Evolutionary conservation across 495 filamentous ascomycete species (phyloP).

Genomic region (Bathelium albidoporum): DNA sequence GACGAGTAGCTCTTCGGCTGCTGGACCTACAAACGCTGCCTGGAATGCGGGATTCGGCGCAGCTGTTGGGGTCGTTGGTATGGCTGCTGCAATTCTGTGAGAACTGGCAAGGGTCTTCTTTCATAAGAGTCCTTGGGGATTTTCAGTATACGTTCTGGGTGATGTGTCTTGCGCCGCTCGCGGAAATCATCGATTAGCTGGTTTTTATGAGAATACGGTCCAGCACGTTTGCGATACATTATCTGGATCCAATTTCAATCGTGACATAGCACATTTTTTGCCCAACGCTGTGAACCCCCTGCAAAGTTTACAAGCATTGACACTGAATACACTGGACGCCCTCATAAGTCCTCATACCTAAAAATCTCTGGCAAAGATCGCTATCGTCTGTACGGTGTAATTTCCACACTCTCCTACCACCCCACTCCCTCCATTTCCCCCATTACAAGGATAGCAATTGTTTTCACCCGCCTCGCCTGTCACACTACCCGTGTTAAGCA

Average conservation of each 20-base stretch:
- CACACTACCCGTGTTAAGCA: neutral
- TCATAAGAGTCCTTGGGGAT: too few species aligned
- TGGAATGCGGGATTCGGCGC: neutral
- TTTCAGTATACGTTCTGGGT: too few species aligned
- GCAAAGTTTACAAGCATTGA: neutral
- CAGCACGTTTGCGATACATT: too few species aligned
- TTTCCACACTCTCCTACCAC: conserved; percentile 12
- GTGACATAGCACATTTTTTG: neutral
- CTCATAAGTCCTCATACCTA: neutral
- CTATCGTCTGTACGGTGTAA: conserved; percentile 10
- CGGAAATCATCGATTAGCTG: too few species aligned
- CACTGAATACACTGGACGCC: neutral
- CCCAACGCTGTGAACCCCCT: neutral
- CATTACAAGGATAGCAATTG: conserved; percentile 13
- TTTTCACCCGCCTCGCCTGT: conserved; percentile 12
- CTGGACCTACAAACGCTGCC: neutral
- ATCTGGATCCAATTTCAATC: neutral
- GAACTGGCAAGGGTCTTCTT: neutral
- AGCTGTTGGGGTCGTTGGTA: neutral
- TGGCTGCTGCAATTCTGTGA: neutral
- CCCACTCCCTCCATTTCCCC: neutral
- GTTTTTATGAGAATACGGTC: too few species aligned
- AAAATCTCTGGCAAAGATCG: conserved; percentile 11
- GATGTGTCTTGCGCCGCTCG: too few species aligned
- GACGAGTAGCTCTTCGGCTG: neutral